phyloP scores from a whole-genome alignment of 257 asterid genomes.

The Nicotiana knightiana region DNA sequence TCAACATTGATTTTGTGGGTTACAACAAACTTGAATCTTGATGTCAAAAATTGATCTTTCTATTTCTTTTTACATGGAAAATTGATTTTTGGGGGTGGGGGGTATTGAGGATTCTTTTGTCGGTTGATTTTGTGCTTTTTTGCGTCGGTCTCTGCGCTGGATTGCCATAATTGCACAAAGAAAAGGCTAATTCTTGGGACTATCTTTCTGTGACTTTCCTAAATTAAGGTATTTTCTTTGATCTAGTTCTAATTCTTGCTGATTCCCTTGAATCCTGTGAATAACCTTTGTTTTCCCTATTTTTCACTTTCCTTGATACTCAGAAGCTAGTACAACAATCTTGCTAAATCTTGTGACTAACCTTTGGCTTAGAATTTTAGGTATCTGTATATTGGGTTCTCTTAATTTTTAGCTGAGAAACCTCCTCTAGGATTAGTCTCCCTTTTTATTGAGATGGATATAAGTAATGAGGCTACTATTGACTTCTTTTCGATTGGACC shows the following conservation, averaged over 20 bases:
- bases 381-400: neutral
- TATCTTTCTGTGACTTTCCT: neutral
- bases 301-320: neutral
- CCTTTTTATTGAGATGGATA: constrained; percentile 42
- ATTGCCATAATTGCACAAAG: neutral
- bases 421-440: constrained; percentile 9
- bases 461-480: constrained; percentile 82
- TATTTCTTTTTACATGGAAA: neutral
- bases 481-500: constrained; percentile 91
- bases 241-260: neutral
- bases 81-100: constrained; percentile 2
- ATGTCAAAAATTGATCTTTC: neutral
- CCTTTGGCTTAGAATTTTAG: neutral
- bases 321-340: neutral
- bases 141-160: neutral
- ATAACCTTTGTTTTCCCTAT: neutral
- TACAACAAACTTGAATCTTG: constrained; percentile 15
- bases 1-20: constrained; percentile 5
- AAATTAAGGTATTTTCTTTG: neutral
- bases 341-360: neutral
- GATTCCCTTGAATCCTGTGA: neutral
- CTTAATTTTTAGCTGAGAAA: neutral
- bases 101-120: neutral
- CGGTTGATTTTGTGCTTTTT: neutral
- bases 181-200: neutral